phyloP scores from a whole-genome alignment of 1,139 yeast species.

The Sugiyamaella novakii region DNA sequence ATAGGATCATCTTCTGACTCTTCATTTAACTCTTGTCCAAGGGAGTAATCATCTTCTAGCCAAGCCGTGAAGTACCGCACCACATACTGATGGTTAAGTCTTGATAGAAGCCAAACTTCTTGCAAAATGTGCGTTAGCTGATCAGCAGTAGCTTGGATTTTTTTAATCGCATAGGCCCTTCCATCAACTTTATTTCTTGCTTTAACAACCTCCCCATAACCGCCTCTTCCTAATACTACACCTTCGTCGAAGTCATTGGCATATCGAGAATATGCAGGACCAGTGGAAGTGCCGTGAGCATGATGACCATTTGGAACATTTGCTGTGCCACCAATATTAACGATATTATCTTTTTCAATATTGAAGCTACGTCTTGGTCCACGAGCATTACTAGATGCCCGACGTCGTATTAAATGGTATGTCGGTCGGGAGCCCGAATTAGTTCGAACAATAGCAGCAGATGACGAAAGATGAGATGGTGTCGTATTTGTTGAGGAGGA shows the following conservation, averaged over 20 bases:
- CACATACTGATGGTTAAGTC: conserved; percentile 92
- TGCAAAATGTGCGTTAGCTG: conserved; percentile 78
- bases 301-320: neutral
- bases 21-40: conserved; percentile 39
- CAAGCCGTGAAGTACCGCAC: conserved; percentile 97
- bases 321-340: neutral
- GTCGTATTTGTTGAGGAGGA: conserved; percentile 4
- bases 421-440: conserved; percentile 10
- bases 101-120: conserved; percentile 88
- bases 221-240: conserved; percentile 91
- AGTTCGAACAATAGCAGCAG: conserved; percentile 6
- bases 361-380: conserved; percentile 23
- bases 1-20: conserved; percentile 25
- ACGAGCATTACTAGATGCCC: conserved; percentile 2
- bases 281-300: neutral
- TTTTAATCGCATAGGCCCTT: conserved; percentile 90
- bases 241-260: conserved; percentile 90
- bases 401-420: conserved; percentile 8
- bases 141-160: conserved; percentile 79
- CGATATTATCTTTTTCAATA: conserved; percentile 17
- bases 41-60: conserved; percentile 69
- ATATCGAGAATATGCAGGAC: conserved; percentile 54
- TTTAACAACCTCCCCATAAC: conserved; percentile 95
- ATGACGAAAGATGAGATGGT: conserved; percentile 1
- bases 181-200: conserved; percentile 94